Conservation (phyloP, 305 asterid species). For the Fraxinus sp. region DNA sequence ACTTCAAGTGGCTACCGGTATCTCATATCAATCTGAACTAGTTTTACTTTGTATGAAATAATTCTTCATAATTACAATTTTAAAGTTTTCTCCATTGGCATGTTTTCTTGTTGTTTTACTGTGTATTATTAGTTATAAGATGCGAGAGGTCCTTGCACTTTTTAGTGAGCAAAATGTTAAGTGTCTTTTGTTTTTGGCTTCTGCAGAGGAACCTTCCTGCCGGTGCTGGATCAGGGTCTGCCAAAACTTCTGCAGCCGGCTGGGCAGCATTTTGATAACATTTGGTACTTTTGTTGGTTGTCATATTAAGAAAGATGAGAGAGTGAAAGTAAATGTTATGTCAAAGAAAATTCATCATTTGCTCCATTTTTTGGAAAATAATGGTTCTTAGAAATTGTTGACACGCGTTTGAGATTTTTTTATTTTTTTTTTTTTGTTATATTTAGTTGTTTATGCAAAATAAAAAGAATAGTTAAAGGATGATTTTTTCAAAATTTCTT, state of each 20-base stretch:
- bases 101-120: background rate
- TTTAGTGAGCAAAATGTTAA: constrained; percentile 5
- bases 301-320: constrained; percentile 23
- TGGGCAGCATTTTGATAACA: constrained; percentile 85
- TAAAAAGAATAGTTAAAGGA: background rate
- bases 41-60: background rate
- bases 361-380: background rate
- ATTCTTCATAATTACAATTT: background rate
- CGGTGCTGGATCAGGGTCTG: constrained; percentile 48
- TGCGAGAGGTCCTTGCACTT: background rate
- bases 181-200: constrained; percentile 24
- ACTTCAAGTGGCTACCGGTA: background rate
- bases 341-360: constrained; percentile 3
- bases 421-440: no score
- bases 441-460: background rate
- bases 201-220: constrained; percentile 74
- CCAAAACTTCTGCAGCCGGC: constrained; percentile 76
- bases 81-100: background rate
- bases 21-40: background rate
- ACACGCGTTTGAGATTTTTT: background rate
- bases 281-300: constrained; percentile 24
- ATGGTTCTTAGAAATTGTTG: background rate
- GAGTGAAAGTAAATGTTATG: background rate
- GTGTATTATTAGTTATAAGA: background rate
- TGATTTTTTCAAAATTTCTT: background rate